Evolutionary conservation across 1,284 basidiomycete species (phyloP).

Genomic region (Ustilago tritici): DNA sequence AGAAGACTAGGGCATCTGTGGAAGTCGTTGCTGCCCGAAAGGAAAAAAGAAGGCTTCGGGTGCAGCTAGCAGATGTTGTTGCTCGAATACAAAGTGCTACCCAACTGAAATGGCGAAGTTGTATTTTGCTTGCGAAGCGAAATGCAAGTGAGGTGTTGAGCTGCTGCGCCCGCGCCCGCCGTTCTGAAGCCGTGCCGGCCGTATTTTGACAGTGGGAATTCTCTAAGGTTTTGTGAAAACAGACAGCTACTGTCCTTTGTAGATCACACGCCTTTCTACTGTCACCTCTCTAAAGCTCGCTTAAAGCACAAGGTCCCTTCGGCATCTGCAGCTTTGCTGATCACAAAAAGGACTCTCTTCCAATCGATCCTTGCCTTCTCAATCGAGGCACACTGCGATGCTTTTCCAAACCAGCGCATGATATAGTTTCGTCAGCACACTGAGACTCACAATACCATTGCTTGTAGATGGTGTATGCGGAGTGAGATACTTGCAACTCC

Average conservation of each 20-base stretch:
- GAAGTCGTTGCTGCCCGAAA: background rate
- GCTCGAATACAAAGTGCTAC: background rate
- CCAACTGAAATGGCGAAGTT: background rate
- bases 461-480: background rate
- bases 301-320: conserved; percentile 3
- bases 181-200: background rate
- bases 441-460: background rate
- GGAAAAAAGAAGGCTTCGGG: conserved; percentile 22
- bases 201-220: conserved; percentile 12
- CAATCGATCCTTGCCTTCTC: background rate
- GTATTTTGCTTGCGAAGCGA: conserved; percentile 2
- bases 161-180: conserved; percentile 24
- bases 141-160: background rate
- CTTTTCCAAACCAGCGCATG: background rate
- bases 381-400: background rate
- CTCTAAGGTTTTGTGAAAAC: background rate
- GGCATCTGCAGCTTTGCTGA: conserved; percentile 3
- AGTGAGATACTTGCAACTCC: background rate
- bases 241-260: conserved; percentile 7
- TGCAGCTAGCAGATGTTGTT: conserved; percentile 18
- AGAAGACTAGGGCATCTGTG: background rate
- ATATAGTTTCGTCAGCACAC: background rate
- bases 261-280: conserved; percentile 14
- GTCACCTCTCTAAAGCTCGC: conserved; percentile 8
- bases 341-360: background rate